Base-by-base conservation (phyloP, 2,329 filamentous ascomycete genomes). In the Neopestalotiopsis clavispora region DNA sequence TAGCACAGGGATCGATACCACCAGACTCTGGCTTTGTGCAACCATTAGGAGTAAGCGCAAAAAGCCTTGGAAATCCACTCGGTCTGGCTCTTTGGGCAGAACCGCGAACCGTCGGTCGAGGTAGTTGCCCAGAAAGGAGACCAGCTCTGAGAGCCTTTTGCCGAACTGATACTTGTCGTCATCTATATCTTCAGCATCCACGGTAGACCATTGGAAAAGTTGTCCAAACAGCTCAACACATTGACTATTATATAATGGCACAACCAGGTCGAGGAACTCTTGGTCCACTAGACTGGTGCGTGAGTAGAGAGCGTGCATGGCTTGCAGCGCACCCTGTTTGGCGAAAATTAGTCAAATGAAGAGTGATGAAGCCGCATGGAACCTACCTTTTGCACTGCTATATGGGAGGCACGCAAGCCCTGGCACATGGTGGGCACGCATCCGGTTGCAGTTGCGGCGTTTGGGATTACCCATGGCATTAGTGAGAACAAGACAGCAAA, bases 71-170 rank as follows among this genome's bases (percentile, higher is more conserved):
- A 95, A 84, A 76, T 96, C 91, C 34, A 84, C 80, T 67, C 90
- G 84, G 45, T 85, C 85, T 14, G 74, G 66, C 52, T 78, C 78
- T 80, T 86, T 69, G 1, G 92, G 90, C 45, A 95, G 84, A 59
- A 89, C 84, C 34, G 88, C 84, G 70, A 91, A 91, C 72, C 93
- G 94, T 71, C 93, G 89, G 75, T 96, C 93, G 70, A 98, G 87
- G 75, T 95, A 95, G 72, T 93, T 92, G 20, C 93, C 94, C 17
- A 98, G 84, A 75, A 93, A 93, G 30, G 95, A 95, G 10, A 98
- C 85, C 83, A 97, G 89, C 88, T 99, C 96, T 1, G 95, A 94
- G 61, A 98, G 89, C 80, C 97, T 98, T 83, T 98, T 98, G 56
- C 93, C 90, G 73, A 98, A 90, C 67, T 94, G 90, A 78, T 99